Evolutionary conservation across 495 filamentous ascomycete genomes (phyloP).

Genomic region (Hyphodiscus hymeniophilus): DNA sequence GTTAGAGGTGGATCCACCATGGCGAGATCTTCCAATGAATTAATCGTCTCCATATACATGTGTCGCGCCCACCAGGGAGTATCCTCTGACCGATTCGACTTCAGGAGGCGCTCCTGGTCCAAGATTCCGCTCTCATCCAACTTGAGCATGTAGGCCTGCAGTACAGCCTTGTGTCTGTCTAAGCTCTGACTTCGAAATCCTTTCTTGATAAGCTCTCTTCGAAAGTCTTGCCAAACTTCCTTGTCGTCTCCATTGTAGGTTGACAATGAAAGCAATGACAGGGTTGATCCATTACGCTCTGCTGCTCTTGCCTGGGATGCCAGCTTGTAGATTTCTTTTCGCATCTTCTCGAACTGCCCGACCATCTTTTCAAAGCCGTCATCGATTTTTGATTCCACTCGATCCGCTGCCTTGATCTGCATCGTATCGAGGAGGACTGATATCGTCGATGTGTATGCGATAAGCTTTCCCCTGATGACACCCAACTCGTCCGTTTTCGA

Average conservation of each 20-base stretch:
- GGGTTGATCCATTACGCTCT: not conserved
- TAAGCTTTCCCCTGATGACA: not conserved
- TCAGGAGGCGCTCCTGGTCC: not conserved
- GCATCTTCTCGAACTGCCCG: slow-evolving; percentile 4
- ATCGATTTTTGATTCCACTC: slow-evolving; percentile 3
- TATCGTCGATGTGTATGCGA: slow-evolving; percentile 3
- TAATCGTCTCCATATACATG: too few species aligned
- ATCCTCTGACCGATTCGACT: too few species aligned
- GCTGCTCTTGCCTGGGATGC: not conserved
- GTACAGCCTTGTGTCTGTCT: slow-evolving; percentile 1
- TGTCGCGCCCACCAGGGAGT: too few species aligned
- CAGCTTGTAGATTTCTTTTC: not conserved
- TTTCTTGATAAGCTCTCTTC: slow-evolving; percentile 3
- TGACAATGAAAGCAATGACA: slow-evolving; percentile 1
- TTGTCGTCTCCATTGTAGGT: slow-evolving; percentile 2
- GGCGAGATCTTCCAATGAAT: too few species aligned
- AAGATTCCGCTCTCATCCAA: slow-evolving; percentile 7
- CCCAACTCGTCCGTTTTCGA: slow-evolving; percentile 2
- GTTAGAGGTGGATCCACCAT: too few species aligned
- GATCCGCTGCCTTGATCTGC: not conserved
- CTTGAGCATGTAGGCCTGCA: slow-evolving; percentile 12
- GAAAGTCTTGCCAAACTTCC: slow-evolving; percentile 8
- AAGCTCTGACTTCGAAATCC: slow-evolving; percentile 8
- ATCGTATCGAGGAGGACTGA: slow-evolving; percentile 5
- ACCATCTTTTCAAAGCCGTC: not conserved